A percentile compares a stretch with the other conserved stretches of the same genome.
phyloP scores from a whole-genome alignment of 1,284 basidiomycete genomes.

The Moesziomyces parantarcticus region DNA sequence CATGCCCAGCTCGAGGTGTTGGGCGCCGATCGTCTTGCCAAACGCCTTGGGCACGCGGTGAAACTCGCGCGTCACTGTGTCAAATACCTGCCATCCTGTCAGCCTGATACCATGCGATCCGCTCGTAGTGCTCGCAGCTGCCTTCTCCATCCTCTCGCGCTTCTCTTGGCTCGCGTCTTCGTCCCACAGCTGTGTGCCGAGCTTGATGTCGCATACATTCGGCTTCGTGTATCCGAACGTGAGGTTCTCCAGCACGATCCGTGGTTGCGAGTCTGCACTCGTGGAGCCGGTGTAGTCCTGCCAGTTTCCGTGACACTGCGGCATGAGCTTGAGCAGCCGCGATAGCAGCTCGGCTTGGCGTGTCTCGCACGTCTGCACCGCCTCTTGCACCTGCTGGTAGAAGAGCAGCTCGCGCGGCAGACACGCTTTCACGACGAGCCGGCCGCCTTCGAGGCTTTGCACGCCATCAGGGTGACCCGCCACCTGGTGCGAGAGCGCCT shows the following conservation, averaged over 20 bases:
- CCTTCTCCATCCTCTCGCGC: conserved; percentile 79
- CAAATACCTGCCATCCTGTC: conserved; percentile 80
- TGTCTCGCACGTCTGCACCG: conserved; percentile 47
- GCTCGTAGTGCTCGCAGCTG: conserved; percentile 79
- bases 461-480: conserved; percentile 84
- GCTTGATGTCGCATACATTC: conserved; percentile 89
- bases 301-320: conserved; percentile 38
- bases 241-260: conserved; percentile 86
- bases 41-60: conserved; percentile 79
- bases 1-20: conserved; percentile 79
- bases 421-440: conserved; percentile 85
- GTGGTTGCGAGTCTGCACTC: conserved; percentile 65
- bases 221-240: conserved; percentile 79
- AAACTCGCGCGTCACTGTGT: conserved; percentile 70
- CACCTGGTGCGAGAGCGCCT: conserved; percentile 77
- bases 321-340: conserved; percentile 40
- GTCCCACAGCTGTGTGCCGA: conserved; percentile 83
- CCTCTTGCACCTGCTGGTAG: conserved; percentile 75
- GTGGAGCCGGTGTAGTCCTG: conserved; percentile 9
- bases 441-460: conserved; percentile 78
- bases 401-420: conserved; percentile 80
- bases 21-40: conserved; percentile 78
- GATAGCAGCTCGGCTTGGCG: conserved; percentile 17
- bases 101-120: conserved; percentile 80
- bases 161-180: conserved; percentile 81